Evolutionary conservation across 257 asterid species (phyloP), one percentile per base, ranked within the genome.

Genomic region (Avicennia marina): DNA sequence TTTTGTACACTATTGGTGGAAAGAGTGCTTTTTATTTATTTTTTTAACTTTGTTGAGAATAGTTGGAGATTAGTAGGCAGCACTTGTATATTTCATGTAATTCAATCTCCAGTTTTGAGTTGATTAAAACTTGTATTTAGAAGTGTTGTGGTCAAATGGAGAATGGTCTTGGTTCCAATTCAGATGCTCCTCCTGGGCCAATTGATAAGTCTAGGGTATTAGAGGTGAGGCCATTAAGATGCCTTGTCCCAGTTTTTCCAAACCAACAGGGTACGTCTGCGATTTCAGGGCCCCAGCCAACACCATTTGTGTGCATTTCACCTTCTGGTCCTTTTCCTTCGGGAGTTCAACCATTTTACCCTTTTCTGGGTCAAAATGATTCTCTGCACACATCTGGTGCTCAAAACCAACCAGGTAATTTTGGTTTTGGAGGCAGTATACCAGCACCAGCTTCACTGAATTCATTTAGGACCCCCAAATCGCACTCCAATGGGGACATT

Each of bases 321-420:
- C 97, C 95, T 2, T 59, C 77, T 32, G 97, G 95, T 49, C 97
- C 97, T 22, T 89, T 89, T 49, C 97, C 98, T 1, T 68, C 90
- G 3, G 98, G 96, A 7, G 76, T 88, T 52, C 82, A 87, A 39
- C 98, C 98, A 8, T 74, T 91, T 76, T 91, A 76, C 75, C 98
- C 98, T 0, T 85, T 91, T 58, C 52, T 78, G 11, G 68, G 60
- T 17, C 44, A 78, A 10, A 52, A 43, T 24, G 75, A 51, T n/a
- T 26, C 81, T 45, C 80, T 70, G 15, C 80, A 75, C 19, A 52
- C 73, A 8, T 47, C 74, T 18, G 72, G 56, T 22, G 58, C 56
- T 21, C 55, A 72, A 36, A 64, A 48, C 53, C 79, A 66, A 39
- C 65, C 68, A 6, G 70, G 56, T 38, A 56, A 73, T 54, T 66